Evolutionary conservation across 495 filamentous ascomycete species (phyloP), one percentile per base, ranked within the genome.

Genomic region (Lophiotrema nucula): DNA sequence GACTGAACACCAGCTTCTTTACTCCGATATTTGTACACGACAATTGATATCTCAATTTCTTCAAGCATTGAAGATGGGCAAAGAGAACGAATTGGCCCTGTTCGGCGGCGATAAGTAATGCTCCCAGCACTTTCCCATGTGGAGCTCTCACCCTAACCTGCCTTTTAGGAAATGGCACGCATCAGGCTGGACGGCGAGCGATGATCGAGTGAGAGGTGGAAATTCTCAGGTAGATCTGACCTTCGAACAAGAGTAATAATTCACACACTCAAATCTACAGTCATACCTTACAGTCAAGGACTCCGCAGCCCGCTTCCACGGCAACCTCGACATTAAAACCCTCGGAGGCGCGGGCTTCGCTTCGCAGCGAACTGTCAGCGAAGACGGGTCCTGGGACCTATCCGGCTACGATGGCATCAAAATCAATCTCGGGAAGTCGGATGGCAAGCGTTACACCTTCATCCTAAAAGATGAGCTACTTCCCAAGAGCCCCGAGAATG

Each of bases 331-430:
- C 69, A 87, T 85, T 43, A 76, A 73, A n/a, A 82, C 84, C 0
- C 81, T 95, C 0, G 88, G 88, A 12, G 88, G 88, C 10, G 89
- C 90, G 0, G 90, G 89, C 3, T 95, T 95, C 67, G 89, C 90
- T 1, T 85, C 81, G 0, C 88, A 92, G 61, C 81, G 86, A 23
- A 88, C 88, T 11, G 50, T 63, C 44, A 59, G 58, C 15, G 66
- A 70, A 18, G 57, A 70, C 39, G 41, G 24, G 12, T 47, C 58
- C 22, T 75, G 70, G 68, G 66, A 78, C 45, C 66, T 74, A 1
- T 67, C 65, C 2, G 37, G 41, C 8, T 72, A 71, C 53, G 65
- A 71, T 46, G 72, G 70, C 19, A 67, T 75, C 39, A 16, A 47
- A 42, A 41, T 75, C 12, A 27, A 63, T 4, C 56, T 73, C 28